Evolutionary conservation across 345 rosid species (phyloP).

Genomic region (Populus alba): DNA sequence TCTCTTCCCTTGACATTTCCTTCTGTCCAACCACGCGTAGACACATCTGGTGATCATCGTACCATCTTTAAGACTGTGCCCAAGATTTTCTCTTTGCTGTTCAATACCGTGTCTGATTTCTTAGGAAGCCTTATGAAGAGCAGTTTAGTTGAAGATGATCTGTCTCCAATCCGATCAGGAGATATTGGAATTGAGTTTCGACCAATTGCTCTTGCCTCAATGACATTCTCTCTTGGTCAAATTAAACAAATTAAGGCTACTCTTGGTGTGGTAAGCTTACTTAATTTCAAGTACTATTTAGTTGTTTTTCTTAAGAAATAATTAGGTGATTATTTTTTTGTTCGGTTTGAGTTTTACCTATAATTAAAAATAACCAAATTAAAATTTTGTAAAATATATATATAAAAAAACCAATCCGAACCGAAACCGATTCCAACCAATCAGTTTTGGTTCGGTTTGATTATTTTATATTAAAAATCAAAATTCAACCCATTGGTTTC

Average conservation of each 20-base stretch:
- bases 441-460: too few relatives aligned
- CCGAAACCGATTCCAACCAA: too few relatives aligned
- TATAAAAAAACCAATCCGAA: too few relatives aligned
- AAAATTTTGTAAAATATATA: too few relatives aligned
- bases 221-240: conserved; percentile 33
- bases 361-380: too few relatives aligned
- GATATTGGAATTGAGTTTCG: conserved; percentile 30
- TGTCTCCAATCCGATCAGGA: conserved; percentile 35
- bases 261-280: conserved; percentile 26
- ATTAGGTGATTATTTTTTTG: too few relatives aligned
- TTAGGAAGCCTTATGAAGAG: conserved; percentile 42
- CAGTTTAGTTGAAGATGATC: conserved; percentile 32
- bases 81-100: conserved; percentile 6
- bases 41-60: neutral
- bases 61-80: neutral
- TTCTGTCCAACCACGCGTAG: neutral
- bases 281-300: too few relatives aligned
- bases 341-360: too few relatives aligned
- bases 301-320: too few relatives aligned
- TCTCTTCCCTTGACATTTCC: conserved; percentile 44
- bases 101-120: conserved; percentile 36
- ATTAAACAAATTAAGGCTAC: conserved; percentile 38
- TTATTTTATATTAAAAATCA: too few relatives aligned
- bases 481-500: too few relatives aligned
- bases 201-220: conserved; percentile 25